These are phyloP conservation scores for Scheffersomyces stambukii DNA, from an alignment of 1,139 yeast genomes.

Conservation along the genomic window DNA sequence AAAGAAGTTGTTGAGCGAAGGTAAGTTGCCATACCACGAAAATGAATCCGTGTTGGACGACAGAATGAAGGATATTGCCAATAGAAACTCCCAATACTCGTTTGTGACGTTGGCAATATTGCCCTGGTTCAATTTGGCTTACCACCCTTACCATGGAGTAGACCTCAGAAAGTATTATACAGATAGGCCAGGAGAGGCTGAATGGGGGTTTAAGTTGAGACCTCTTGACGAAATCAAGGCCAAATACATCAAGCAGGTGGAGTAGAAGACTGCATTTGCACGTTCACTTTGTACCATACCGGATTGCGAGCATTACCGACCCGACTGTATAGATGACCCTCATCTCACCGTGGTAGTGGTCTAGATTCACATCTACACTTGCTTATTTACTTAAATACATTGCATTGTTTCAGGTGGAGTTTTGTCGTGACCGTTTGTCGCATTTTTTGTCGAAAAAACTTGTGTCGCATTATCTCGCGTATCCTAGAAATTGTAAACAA, in stretches of 20 bases:
- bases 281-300: too few species aligned
- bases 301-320: too few species aligned
- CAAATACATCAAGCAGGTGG: slow-evolving; percentile 19
- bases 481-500: slow-evolving; percentile 2
- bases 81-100: slow-evolving; percentile 77
- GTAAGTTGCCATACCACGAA: slow-evolving; percentile 60
- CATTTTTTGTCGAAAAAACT: too few species aligned
- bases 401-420: too few species aligned
- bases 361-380: too few species aligned
- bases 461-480: slow-evolving; percentile 1
- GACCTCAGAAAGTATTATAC: slow-evolving; percentile 68
- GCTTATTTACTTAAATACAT: too few species aligned
- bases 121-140: slow-evolving; percentile 82
- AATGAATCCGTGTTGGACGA: slow-evolving; percentile 60
- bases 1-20: slow-evolving; percentile 62
- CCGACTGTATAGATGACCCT: too few species aligned
- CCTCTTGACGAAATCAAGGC: slow-evolving; percentile 46
- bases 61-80: slow-evolving; percentile 72
- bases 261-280: too few species aligned
- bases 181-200: slow-evolving; percentile 53
- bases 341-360: too few species aligned
- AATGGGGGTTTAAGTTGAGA: slow-evolving; percentile 44
- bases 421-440: not conserved
- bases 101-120: slow-evolving; percentile 56
- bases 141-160: slow-evolving; percentile 83